A percentile compares a stretch with the other conserved stretches of the same genome.
phyloP scores from a whole-genome alignment of 768 basidiomycete genomes.

The Leucocoprinus birnbaumii region DNA sequence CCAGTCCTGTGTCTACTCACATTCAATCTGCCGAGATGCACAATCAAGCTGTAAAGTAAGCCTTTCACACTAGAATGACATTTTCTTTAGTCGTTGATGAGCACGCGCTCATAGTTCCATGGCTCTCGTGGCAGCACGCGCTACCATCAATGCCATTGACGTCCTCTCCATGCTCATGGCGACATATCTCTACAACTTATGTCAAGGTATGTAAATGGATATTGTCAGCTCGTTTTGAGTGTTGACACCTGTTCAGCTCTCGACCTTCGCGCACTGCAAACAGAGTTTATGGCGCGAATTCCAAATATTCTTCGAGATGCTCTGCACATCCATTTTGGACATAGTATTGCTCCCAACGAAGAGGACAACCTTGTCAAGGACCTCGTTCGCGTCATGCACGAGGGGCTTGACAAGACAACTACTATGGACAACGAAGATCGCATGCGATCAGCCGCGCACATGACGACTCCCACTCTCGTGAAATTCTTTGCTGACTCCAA shows the following conservation, averaged over 20 bases:
- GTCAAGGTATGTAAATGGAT: constrained; percentile 44
- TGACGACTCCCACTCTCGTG: constrained; percentile 48
- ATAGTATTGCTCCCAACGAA: constrained; percentile 22
- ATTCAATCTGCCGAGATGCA: constrained; percentile 86
- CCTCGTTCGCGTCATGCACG: constrained; percentile 39
- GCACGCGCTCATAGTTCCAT: constrained; percentile 33
- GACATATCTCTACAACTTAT: constrained; percentile 68
- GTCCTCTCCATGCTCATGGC: constrained; percentile 68
- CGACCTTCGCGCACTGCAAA: constrained; percentile 73
- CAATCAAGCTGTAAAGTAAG: constrained; percentile 81
- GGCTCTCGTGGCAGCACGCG: constrained; percentile 73
- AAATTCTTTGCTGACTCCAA: constrained; percentile 36
- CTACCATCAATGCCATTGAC: constrained; percentile 68
- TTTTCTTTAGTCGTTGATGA: background rate
- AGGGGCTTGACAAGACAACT: constrained; percentile 62
- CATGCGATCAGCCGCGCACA: constrained; percentile 61
- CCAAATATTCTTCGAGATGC: constrained; percentile 47
- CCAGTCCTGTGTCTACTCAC: constrained; percentile 75
- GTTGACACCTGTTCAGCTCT: constrained; percentile 42
- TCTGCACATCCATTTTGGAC: constrained; percentile 22
- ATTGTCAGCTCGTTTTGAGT: background rate
- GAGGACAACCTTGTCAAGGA: constrained; percentile 28
- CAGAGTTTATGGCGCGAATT: constrained; percentile 51
- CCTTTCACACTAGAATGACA: constrained; percentile 9
- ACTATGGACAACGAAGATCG: constrained; percentile 68